Evolutionary conservation across 2,329 filamentous ascomycete species (phyloP), one percentile per base, ranked within the genome.

Genomic region (Fusarium acutatum): DNA sequence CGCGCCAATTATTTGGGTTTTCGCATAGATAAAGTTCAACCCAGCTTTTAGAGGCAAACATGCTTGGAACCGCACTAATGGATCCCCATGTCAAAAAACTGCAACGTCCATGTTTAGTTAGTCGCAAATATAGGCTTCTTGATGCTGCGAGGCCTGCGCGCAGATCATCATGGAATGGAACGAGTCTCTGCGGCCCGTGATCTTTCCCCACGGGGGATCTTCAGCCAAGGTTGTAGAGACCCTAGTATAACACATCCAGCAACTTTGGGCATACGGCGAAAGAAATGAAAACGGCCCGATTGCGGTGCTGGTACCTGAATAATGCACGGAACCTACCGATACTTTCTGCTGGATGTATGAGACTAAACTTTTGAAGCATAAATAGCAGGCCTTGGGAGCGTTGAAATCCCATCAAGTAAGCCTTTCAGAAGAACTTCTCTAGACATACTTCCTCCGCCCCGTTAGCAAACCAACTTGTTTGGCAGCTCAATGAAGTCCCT

Each of bases 201-300:
- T 7, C 3, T 17, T 47, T 58, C 56, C 41, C 56, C 41, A 47
- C 11, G 41, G 41, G 56, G 56, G 10, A 47, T 58, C 30, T 37
- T 49, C 24, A n/a, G 18, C 5, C 24, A 5, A 37, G 14, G 24
- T 37, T n/a, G 12, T 9, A 37, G 54, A 20, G 28, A 47, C 15
- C 30, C 32, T 24, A 9, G 7, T 15, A n/a, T 28, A 47, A n/a
- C 12, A 9, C 18, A 47, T 59, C 15, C 2, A 37, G 12, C 9
- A 49, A 30, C 4, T 20, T 11, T 35, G 7, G 8, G 11, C 6
- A 49, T 10, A 7, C 20, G 8, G 10, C 1, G 10, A n/a, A 24
- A 10, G 15, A 59, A 59, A 49, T 18, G 5, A 7, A 34, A 59
- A 37, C 20, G 41, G 56, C 56, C 56, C 56, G 32, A 59, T 59